A percentile compares a stretch with the other conserved stretches of the same genome.
phyloP scores from a whole-genome alignment of 2,329 filamentous ascomycete genomes.

The Fusarium pseudocircinatum region DNA sequence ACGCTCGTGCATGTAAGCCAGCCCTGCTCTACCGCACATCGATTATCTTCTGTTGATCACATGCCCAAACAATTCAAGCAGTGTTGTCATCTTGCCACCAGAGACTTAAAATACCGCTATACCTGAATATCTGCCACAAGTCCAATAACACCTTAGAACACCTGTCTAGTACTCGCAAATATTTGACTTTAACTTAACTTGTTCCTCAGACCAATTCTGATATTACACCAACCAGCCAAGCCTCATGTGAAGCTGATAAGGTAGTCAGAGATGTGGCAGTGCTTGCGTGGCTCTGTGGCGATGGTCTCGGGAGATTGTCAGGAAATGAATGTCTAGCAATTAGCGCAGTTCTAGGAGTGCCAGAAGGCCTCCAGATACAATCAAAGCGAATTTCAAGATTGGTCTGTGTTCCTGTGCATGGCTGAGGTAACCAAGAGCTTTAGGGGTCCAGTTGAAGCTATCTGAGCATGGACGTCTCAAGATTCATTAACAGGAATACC shows the following conservation, averaged over 20 bases:
- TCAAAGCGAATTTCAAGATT: neutral
- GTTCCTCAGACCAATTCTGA: neutral
- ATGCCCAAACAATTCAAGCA: neutral
- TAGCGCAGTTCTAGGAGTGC: neutral
- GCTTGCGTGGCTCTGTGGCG: conserved; percentile 28
- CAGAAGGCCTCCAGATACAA: neutral
- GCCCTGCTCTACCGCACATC: neutral
- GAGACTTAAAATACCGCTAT: neutral
- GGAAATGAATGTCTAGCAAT: neutral
- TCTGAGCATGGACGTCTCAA: neutral
- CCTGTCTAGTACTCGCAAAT: no score
- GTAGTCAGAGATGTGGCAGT: conserved; percentile 22
- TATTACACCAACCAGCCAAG: neutral
- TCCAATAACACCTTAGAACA: no score
- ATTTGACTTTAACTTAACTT: neutral
- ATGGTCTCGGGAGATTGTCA: neutral
- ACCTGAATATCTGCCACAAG: no score
- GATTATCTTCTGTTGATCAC: conserved; percentile 10
- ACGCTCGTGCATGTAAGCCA: neutral
- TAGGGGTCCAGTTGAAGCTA: neutral
- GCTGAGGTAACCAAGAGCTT: neutral
- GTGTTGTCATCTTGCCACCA: neutral
- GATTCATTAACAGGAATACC: neutral
- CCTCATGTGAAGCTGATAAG: conserved; percentile 1
- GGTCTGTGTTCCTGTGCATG: neutral